A percentile compares a stretch with the other conserved stretches of the same genome.
phyloP scores from a whole-genome alignment of 306 rosid species.

The Rubus idaeus region DNA sequence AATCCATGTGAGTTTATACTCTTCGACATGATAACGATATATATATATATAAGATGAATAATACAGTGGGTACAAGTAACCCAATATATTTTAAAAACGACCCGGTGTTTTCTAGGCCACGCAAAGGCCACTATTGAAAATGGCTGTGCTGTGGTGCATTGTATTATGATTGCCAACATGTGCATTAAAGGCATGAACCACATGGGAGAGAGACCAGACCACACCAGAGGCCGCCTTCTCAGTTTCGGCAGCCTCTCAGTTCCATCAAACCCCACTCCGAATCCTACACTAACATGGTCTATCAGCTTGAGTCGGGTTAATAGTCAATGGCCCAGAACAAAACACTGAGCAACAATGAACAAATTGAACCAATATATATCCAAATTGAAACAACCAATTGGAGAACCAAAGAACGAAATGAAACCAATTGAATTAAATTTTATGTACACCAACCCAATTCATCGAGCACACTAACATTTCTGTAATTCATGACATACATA shows the following conservation, averaged over 20 bases:
- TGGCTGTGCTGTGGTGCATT: conserved; percentile 14
- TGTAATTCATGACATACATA: neutral
- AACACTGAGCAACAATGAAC: neutral
- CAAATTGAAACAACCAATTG: neutral
- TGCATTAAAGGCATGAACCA: conserved; percentile 59
- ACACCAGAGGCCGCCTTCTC: neutral
- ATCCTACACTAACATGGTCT: neutral
- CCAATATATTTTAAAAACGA: neutral
- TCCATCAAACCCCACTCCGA: neutral
- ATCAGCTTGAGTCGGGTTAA: no score
- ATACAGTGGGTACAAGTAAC: conserved; percentile 10
- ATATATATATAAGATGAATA: neutral
- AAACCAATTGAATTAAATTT: conserved; percentile 13
- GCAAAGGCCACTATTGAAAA: conserved; percentile 31
- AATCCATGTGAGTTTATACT: conserved; percentile 1
- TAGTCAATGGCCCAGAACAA: no score
- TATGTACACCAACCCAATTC: conserved; percentile 13
- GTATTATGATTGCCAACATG: conserved; percentile 52
- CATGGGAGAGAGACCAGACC: conserved; percentile 34
- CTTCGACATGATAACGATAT: neutral
- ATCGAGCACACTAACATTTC: neutral
- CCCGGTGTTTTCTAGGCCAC: conserved; percentile 25
- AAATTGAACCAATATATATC: neutral
- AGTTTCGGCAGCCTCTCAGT: neutral
- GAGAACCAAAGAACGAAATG: conserved; percentile 3